Base-by-base conservation (phyloP, 495 filamentous ascomycete species). In the Penicillium paxilli region DNA sequence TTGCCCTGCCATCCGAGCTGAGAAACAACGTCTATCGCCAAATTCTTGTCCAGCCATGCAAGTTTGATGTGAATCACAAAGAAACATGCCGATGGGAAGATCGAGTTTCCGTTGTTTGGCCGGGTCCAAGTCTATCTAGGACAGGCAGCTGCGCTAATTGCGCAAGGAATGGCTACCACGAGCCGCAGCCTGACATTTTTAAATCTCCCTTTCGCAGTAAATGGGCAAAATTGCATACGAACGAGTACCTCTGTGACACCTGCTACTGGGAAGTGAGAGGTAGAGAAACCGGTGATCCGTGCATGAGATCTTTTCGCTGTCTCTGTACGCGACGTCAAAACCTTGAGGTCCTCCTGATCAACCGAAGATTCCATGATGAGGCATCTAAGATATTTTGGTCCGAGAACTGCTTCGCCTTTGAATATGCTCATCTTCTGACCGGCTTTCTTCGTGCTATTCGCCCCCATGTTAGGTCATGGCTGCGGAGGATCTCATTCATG, bases 391-490 rank as follows among this genome's bases (percentile, higher is more conserved):
- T 71, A 11, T 62, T 73, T 33, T 71, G 69, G 53, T 50, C 45
- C 2, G 61, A 62, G 23, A 68, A 67, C 42, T 57, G 50, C 5
- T 69, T 72, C 37, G 56, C 60, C 9, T 71, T 73, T 44, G 60
- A 63, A 14, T 49, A 52, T 16, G 55, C 58, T 0, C 10, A 33
- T 14, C 11, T 57, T 0, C 53, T 69, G 4, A 40, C 23, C 4
- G 54, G 58, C 2, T 68, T 69, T 41, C 20, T 67, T 10, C 19
- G 28, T 19, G 51, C 37, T 30, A 44, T 66, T 9, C 32, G 57
- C 12, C 47, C 53, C 2, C 44, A 57, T n/a, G 50, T 52, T 9
- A 44, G 65, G 6, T 47, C 49, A 19, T 48, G 54, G 47, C 21
- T 69, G 32, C 11, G 35, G n/a, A 11, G n/a, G n/a, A 40, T 40